A percentile compares a stretch with the other conserved stretches of the same genome.
Evolutionary conservation across 1,139 yeast species (phyloP).

Genomic region (Saccharomyces hybrid): DNA sequence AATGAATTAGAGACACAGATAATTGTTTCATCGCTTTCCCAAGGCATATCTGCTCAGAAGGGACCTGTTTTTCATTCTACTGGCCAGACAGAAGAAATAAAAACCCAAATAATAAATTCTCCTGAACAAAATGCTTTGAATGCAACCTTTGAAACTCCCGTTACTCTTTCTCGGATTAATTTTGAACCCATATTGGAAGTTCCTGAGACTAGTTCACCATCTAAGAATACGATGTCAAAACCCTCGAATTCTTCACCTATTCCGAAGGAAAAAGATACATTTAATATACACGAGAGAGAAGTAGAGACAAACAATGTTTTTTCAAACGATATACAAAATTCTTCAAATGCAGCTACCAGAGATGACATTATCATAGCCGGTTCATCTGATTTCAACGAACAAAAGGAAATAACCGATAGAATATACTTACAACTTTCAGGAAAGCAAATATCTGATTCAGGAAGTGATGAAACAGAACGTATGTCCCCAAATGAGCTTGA

Average conservation of each 20-base stretch:
- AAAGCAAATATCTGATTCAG: constrained; percentile 2
- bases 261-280: constrained; percentile 1
- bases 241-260: constrained; percentile 8
- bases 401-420: constrained; percentile 1
- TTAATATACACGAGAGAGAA: background rate
- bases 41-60: background rate
- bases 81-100: background rate
- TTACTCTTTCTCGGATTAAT: constrained; percentile 1
- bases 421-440: constrained; percentile 7
- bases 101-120: constrained; percentile 11
- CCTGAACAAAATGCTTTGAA: constrained; percentile 7
- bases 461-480: background rate
- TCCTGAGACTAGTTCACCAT: constrained; percentile 21
- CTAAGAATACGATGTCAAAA: constrained; percentile 5
- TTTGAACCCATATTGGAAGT: constrained; percentile 13
- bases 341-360: background rate
- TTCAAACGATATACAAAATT: background rate
- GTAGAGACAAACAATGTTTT: background rate
- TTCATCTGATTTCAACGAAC: background rate
- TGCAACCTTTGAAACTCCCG: constrained; percentile 7
- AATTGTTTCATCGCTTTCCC: constrained; percentile 3
- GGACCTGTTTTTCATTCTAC: constrained; percentile 1
- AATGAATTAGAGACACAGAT: constrained; percentile 10
- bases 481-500: constrained; percentile 1
- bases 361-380: background rate